phyloP scores from a whole-genome alignment of 352 stramenopile genomes.

The Pythium sp. region DNA sequence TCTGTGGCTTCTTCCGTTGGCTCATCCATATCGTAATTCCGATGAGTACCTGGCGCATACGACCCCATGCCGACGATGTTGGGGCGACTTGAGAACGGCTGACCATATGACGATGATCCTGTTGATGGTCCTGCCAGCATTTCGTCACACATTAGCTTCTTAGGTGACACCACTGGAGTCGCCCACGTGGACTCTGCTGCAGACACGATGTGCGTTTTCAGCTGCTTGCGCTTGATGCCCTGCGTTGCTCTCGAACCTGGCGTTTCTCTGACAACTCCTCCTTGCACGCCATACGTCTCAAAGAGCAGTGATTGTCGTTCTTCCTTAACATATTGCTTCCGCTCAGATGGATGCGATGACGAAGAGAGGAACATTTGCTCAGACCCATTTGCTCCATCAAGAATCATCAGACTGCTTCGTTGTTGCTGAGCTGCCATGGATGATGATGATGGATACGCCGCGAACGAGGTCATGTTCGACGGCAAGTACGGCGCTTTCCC shows the following conservation, averaged over 20 bases:
- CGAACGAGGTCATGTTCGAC: slow-evolving; percentile 30
- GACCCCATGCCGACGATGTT: slow-evolving; percentile 12
- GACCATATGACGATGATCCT: slow-evolving; percentile 6
- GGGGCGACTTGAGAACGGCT: slow-evolving; percentile 28
- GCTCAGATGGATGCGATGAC: slow-evolving; percentile 17
- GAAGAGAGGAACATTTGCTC: slow-evolving; percentile 11
- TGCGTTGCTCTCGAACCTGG: slow-evolving; percentile 8
- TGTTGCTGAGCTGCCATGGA: slow-evolving; percentile 19
- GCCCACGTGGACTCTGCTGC: slow-evolving; percentile 33
- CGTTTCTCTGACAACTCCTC: slow-evolving; percentile 6
- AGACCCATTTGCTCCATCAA: slow-evolving; percentile 25
- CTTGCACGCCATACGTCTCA: slow-evolving; percentile 58
- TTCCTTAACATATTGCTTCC: slow-evolving; percentile 41
- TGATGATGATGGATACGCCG: slow-evolving; percentile 1
- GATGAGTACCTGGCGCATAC: slow-evolving; percentile 13
- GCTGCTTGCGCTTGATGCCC: slow-evolving; percentile 58
- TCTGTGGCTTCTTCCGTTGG: not conserved
- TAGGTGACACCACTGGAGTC: slow-evolving; percentile 24
- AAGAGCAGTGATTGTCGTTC: slow-evolving; percentile 57
- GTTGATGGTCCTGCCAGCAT: slow-evolving; percentile 18
- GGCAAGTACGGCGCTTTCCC: slow-evolving; percentile 36
- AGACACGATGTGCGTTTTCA: slow-evolving; percentile 49
- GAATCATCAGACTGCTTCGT: slow-evolving; percentile 43
- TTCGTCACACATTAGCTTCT: slow-evolving; percentile 26
- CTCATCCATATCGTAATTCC: slow-evolving; percentile 8